Base-by-base conservation (phyloP, 2,329 filamentous ascomycete genomes). In the Aspergillus ochraceoroseus region DNA sequence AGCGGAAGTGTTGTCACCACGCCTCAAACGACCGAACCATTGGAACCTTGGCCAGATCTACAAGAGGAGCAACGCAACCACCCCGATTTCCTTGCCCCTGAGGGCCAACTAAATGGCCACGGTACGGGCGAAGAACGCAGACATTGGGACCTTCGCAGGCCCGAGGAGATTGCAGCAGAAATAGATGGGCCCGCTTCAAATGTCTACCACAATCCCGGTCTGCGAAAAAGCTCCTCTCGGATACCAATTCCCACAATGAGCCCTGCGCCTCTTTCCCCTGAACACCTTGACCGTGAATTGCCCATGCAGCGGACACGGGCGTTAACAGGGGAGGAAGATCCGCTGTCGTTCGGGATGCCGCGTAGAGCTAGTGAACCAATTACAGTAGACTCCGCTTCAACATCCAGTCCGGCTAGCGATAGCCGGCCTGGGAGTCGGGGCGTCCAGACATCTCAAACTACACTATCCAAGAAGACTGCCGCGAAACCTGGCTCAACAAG, bases 201-300 rank as follows among this genome's bases (percentile, higher is more conserved):
- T 72, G 76, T 61, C 65, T 76, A 57, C 68, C 52, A 64, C 67
- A 57, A 76, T 65, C 65, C 76, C 53, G 51, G 68, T 61, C 49
- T 74, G 61, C 56, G 83, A 75, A 66, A 77, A 72, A 69, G 77
- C 67, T 70, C 76, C 3, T 95, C 90, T 30, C 81, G 87, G 38
- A 95, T 98, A 59, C 92, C 92, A 1, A 75, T 96, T 25, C 81
- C 87, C 19, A 89, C 87, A 55, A 71, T 77, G 9, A 95, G 87
- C 59, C 84, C 85, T 2, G 76, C 80, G 13, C 87, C 88, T 7
- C 82, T 94, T 43, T 77, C 85, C 2, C 64, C 76, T 36, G 79
- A 83, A 34, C 79, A 82, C 48, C 71, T 87, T 31, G 88, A 90
- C 51, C 79, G 88, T 48, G 83, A 87, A 53, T 80, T 78, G 15